Evolutionary conservation across 2,329 filamentous ascomycete genomes (phyloP), one percentile per base, ranked within the genome.

Genomic region (Sarocladium oryzae): DNA sequence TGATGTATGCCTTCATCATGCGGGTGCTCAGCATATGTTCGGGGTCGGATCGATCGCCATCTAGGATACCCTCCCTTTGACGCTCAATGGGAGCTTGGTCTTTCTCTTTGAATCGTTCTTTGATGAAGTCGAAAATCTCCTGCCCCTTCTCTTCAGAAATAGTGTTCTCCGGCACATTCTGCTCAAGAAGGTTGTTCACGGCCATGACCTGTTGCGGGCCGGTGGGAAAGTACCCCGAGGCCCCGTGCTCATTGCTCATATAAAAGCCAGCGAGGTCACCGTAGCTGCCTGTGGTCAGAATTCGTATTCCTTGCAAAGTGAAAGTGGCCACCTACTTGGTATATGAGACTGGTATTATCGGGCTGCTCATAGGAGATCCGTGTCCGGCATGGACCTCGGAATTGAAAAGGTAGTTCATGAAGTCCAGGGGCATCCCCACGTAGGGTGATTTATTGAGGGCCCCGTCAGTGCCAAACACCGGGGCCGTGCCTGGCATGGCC

Each of bases 1-100:
- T 81, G 57, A 95, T 90, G 62, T 96, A 97, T 2, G 85, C 86
- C 68, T 96, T 89, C 87, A 97, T 95, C 89, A 96, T 96, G 60
- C 86, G 83, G 60, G 91, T 77, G 66, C 92, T 95, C 55, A 97
- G 72, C 73, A 85, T 78, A 54, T 85, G 81, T 21, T 72, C 69
- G 50, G 81, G 77, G 28, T 81, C 71, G 49, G 84, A 81, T 50
- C 86, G 81, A 61, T 95, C 84, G 13, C 91, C 92, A 24, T 89
- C 84, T 52, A 95, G 72, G 23, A 96, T 80, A 48, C 78, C 79
- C 48, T 89, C 88, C 61, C 90, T 89, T 55, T 85, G 82, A 56
- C 85, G 84, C 55, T 86, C 82, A 24, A 87, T 78, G 0, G 86
- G 84, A 1, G 87, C 79, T 58, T 89, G 82, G 23, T 88, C 84